Base-by-base conservation (phyloP, 192 early-diverging fungal species). In the Coemansia sp. region DNA sequence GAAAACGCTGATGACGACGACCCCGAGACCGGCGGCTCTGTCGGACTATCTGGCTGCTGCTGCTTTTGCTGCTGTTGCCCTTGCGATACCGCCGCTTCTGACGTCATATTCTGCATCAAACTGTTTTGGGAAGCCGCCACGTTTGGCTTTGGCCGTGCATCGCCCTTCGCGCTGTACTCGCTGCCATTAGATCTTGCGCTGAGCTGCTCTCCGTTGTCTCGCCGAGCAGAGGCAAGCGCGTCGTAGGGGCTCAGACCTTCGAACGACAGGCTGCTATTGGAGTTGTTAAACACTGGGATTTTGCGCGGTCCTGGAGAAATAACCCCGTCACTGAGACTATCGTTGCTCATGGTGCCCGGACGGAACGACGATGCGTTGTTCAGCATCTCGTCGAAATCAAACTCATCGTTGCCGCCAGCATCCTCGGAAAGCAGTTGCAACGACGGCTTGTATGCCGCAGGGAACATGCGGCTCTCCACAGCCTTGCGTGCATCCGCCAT, bases 311-410 rank as follows among this genome's bases (percentile, higher is more conserved):
- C 63, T 4, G 52, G 59, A 27, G 65, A 57, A 10, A 44, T 38
- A 44, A 50, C 36, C 25, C n/a, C 40, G 23, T 42, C 65, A 15
- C n/a, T n/a, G n/a, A 56, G 19, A 41, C 54, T 45, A 20, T 65
- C 61, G 58, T 50, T 57, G 55, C 57, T 53, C 22, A 42, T 22
- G 2, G 57, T 42, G 40, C 42, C 10, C 37, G 40, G 50, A 25
- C 62, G 55, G n/a, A 41, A 30, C 29, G 40, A 23, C 9, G 75
- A 56, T 25, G 61, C 75, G 31, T 59, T 77, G 23, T 67, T 70
- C 55, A 79, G 62, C 62, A 79, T 72, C 19, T 64, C 56, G 37
- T 71, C 70, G 47, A 79, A 79, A 36, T 79, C 75, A 70, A 79
- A 79, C 31, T 79, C 75, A n/a, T 72, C 66, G n/a, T n/a, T n/a